phyloP scores from a whole-genome alignment of 306 rosid genomes.

The Rosa multiflora region DNA sequence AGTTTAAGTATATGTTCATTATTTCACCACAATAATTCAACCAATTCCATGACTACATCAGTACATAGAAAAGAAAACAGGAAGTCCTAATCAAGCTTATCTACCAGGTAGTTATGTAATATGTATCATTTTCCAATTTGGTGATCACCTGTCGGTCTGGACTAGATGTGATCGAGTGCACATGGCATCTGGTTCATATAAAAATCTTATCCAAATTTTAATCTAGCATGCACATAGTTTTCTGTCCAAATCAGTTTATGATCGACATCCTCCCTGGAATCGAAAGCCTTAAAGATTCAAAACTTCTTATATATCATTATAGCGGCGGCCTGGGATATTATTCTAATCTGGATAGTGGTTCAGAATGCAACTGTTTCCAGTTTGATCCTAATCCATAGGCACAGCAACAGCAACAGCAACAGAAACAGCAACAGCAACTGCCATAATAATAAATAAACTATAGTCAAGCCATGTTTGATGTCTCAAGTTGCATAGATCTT shows the following conservation, averaged over 20 bases:
- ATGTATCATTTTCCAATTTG: neutral
- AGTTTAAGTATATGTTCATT: too few relatives aligned
- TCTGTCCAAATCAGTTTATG: neutral
- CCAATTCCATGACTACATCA: too few relatives aligned
- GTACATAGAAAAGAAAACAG: neutral
- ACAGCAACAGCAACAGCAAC: neutral
- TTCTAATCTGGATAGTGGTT: neutral
- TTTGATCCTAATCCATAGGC: neutral
- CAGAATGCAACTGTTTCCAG: neutral
- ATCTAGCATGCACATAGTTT: neutral
- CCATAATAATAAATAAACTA: neutral
- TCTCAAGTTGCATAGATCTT: neutral
- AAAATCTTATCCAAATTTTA: neutral
- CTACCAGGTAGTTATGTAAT: neutral
- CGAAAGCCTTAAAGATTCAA: neutral
- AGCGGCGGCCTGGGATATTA: neutral
- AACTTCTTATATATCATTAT: neutral
- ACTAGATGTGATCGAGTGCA: neutral
- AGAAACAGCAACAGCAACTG: neutral
- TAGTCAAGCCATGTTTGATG: neutral
- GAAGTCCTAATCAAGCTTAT: neutral
- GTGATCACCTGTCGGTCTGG: neutral
- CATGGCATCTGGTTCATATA: neutral
- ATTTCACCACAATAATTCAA: too few relatives aligned
- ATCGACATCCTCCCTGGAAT: neutral